Conservation (phyloP, 2,329 filamentous ascomycete species). For the Alternaria sp. region DNA sequence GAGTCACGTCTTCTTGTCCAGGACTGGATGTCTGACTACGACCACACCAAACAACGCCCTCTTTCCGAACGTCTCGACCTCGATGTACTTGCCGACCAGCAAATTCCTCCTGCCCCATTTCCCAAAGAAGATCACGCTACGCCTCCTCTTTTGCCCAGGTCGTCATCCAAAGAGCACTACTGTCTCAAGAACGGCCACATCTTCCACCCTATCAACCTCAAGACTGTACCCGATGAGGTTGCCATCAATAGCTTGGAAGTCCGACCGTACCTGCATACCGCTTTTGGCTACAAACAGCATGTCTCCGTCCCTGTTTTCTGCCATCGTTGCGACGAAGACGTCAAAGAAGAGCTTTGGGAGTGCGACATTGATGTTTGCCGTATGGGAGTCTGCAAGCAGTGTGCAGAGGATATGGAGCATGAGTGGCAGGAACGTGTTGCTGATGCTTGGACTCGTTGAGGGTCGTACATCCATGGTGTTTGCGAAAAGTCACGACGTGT, state of each 20-base stretch:
- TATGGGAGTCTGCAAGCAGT: slow-evolving; percentile 22
- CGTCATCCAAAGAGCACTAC: slow-evolving; percentile 19
- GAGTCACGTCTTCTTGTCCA: slow-evolving; percentile 18
- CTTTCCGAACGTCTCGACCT: slow-evolving; percentile 22
- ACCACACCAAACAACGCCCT: slow-evolving; percentile 22
- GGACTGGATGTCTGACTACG: slow-evolving; percentile 25
- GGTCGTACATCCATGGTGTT: neutral
- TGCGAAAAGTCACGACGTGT: neutral
- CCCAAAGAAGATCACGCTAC: slow-evolving; percentile 17
- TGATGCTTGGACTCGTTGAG: neutral
- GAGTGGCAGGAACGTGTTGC: slow-evolving; percentile 21
- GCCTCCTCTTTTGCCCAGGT: neutral
- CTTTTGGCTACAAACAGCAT: slow-evolving; percentile 17
- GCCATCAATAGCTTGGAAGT: slow-evolving; percentile 25
- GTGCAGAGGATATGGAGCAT: slow-evolving; percentile 24
- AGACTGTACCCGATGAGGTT: slow-evolving; percentile 19
- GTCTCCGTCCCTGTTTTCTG: slow-evolving; percentile 26
- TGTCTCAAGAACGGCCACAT: slow-evolving; percentile 31
- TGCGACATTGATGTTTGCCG: slow-evolving; percentile 28
- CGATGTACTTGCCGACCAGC: slow-evolving; percentile 27
- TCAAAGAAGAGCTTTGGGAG: slow-evolving; percentile 24
- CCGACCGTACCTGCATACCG: slow-evolving; percentile 19
- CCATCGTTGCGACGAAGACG: slow-evolving; percentile 23
- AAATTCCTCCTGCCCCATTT: slow-evolving; percentile 26
- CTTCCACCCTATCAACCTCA: slow-evolving; percentile 24